phyloP scores from a whole-genome alignment of 2,329 filamentous ascomycete species.

The Penicillium polonicum region DNA sequence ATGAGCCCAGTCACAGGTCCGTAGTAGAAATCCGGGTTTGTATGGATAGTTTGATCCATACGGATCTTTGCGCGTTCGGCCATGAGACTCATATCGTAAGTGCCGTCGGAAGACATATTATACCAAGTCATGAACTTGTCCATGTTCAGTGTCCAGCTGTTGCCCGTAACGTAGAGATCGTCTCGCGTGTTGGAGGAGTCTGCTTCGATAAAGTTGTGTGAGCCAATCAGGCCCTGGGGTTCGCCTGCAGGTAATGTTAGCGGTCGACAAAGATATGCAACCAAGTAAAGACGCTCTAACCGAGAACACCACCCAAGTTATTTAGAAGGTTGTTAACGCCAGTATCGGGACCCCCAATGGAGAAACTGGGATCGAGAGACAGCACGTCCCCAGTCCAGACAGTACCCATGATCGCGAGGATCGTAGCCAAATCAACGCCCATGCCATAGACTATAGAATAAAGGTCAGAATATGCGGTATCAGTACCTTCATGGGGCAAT shows the following conservation, averaged over 20 bases:
- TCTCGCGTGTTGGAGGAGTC: conserved; percentile 55
- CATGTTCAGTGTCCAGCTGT: conserved; percentile 54
- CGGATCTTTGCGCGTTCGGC: conserved; percentile 46
- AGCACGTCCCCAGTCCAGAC: conserved; percentile 53
- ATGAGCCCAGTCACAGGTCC: conserved; percentile 54
- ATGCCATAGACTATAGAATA: conserved; percentile 46
- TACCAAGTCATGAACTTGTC: conserved; percentile 53
- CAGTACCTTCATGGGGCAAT: not conserved
- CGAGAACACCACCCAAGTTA: conserved; percentile 47
- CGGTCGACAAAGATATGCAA: not conserved
- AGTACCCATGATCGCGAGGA: conserved; percentile 50
- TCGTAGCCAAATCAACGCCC: conserved; percentile 45
- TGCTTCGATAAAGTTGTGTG: conserved; percentile 57
- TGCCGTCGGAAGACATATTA: conserved; percentile 41
- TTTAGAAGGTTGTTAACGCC: conserved; percentile 44
- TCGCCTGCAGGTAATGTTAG: conserved; percentile 29
- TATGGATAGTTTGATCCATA: conserved; percentile 49
- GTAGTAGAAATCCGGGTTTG: conserved; percentile 57
- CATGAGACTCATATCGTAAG: conserved; percentile 45
- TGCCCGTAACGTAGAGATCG: conserved; percentile 54
- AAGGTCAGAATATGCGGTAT: not conserved
- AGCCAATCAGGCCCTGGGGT: conserved; percentile 51
- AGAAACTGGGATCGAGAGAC: conserved; percentile 52
- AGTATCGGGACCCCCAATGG: conserved; percentile 50
- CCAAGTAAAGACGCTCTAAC: conserved; percentile 15